These are phyloP conservation scores for Salix exigua DNA, from an alignment of 345 rosid species.

Conservation along the genomic window DNA sequence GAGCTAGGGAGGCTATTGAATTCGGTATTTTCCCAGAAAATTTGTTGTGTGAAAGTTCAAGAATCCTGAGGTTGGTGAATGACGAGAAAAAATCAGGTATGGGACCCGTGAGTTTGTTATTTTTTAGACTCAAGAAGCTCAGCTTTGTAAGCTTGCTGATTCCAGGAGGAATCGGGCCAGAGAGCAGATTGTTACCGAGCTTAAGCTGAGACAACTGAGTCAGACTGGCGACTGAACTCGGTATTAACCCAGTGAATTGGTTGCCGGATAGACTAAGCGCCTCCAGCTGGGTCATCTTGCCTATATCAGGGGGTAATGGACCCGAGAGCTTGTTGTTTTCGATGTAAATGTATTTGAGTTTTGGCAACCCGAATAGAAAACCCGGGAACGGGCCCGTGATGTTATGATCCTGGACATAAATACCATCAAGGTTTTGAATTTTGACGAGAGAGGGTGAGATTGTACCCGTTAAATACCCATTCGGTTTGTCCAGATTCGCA, in stretches of 20 bases:
- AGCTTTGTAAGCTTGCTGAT: slow-evolving; percentile 42
- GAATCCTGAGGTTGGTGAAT: slow-evolving; percentile 34
- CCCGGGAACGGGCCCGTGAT: slow-evolving; percentile 67
- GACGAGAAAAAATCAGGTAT: slow-evolving; percentile 57
- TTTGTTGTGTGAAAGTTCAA: slow-evolving; percentile 46
- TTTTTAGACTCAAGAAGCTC: slow-evolving; percentile 22
- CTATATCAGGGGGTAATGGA: slow-evolving; percentile 42
- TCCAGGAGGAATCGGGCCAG: slow-evolving; percentile 51
- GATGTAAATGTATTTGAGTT: slow-evolving; percentile 47
- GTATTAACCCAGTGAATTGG: slow-evolving; percentile 57
- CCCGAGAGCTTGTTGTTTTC: slow-evolving; percentile 69
- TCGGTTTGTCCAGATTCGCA: slow-evolving; percentile 37
- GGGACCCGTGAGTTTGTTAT: slow-evolving; percentile 53
- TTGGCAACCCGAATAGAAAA: slow-evolving; percentile 44
- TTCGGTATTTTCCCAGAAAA: slow-evolving; percentile 57
- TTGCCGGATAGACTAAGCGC: slow-evolving; percentile 53
- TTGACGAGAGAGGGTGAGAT: slow-evolving; percentile 56
- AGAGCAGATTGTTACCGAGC: slow-evolving; percentile 46
- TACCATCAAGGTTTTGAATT: slow-evolving; percentile 41
- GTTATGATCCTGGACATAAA: slow-evolving; percentile 46
- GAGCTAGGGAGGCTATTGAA: slow-evolving; percentile 47
- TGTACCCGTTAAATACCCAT: slow-evolving; percentile 49
- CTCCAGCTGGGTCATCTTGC: slow-evolving; percentile 36
- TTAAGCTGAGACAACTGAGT: slow-evolving; percentile 46
- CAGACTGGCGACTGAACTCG: slow-evolving; percentile 46